phyloP scores from a whole-genome alignment of 768 basidiomycete genomes.

The Leccinum disarticulatum region DNA sequence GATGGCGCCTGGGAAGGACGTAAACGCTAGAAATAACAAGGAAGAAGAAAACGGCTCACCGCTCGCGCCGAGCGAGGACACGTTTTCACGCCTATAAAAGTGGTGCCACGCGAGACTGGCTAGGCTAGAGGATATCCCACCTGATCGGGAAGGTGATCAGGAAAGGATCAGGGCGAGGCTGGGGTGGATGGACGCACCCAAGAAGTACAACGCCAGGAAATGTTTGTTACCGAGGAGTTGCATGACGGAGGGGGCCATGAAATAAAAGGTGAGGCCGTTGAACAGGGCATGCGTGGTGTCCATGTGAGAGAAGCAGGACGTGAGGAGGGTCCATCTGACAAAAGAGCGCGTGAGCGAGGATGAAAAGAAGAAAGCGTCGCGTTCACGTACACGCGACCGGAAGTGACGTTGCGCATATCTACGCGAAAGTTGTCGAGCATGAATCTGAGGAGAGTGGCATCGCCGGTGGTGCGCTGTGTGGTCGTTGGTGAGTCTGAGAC shows the following conservation, averaged over 20 bases:
- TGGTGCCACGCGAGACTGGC: constrained; percentile 48
- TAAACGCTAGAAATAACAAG: neutral
- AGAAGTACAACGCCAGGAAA: constrained; percentile 73
- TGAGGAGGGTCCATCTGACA: constrained; percentile 71
- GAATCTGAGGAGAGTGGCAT: constrained; percentile 39
- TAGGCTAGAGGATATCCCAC: constrained; percentile 58
- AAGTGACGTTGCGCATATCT: constrained; percentile 56
- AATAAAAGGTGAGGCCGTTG: constrained; percentile 77
- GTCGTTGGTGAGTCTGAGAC: neutral
- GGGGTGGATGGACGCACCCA: constrained; percentile 43
- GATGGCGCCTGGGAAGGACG: constrained; percentile 55
- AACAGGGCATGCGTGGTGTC: constrained; percentile 62
- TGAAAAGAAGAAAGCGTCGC: neutral
- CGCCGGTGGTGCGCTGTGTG: constrained; percentile 40
- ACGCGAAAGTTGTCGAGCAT: constrained; percentile 65
- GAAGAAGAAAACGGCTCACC: constrained; percentile 42
- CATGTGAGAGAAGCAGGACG: constrained; percentile 70
- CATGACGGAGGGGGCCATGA: constrained; percentile 68
- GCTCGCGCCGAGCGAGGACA: constrained; percentile 65
- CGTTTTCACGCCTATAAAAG: constrained; percentile 27
- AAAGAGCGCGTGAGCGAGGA: neutral
- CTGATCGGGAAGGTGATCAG: constrained; percentile 35
- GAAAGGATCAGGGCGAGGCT: neutral
- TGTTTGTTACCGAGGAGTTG: constrained; percentile 59
- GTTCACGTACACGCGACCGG: constrained; percentile 62